Percentiles rank a stretch among this genome's conserved stretches.
These are phyloP conservation scores for Exophiala phaeomuriformis DNA, from an alignment of 2,329 filamentous ascomycete species.

Conservation along the genomic window DNA sequence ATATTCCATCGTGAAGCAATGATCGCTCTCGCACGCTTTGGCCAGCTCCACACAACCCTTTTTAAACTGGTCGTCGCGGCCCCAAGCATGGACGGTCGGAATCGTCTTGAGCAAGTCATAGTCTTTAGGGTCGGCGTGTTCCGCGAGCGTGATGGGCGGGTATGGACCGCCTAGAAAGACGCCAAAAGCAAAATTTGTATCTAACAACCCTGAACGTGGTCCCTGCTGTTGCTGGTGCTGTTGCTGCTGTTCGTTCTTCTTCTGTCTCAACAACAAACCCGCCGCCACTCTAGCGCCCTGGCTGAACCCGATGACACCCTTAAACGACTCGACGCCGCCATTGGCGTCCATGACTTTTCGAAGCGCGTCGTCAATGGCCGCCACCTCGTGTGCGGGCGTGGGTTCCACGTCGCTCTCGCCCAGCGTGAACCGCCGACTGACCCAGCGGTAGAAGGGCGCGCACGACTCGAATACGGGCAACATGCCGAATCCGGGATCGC, in stretches of 20 bases:
- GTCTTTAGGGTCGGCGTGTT: constrained; percentile 11
- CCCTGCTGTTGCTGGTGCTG: background rate
- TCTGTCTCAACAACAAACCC: constrained; percentile 28
- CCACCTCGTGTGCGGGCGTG: constrained; percentile 21
- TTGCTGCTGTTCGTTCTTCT: constrained; percentile 14
- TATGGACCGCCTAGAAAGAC: constrained; percentile 27
- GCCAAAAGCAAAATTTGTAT: constrained; percentile 23
- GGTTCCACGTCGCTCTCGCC: constrained; percentile 18
- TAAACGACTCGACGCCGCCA: constrained; percentile 26
- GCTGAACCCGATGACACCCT: constrained; percentile 33
- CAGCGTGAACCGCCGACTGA: constrained; percentile 24
- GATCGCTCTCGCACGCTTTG: constrained; percentile 22
- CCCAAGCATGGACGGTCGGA: constrained; percentile 28
- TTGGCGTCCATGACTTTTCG: constrained; percentile 23
- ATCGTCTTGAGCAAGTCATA: constrained; percentile 20
- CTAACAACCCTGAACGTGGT: constrained; percentile 5
- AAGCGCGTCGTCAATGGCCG: constrained; percentile 18
- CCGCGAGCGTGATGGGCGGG: constrained; percentile 23
- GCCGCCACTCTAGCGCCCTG: constrained; percentile 31
- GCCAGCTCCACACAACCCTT: constrained; percentile 21
- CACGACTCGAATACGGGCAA: constrained; percentile 33
- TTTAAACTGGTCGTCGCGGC: constrained; percentile 25
- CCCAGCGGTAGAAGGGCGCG: constrained; percentile 34
- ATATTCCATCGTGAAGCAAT: constrained; percentile 26
- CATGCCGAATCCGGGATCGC: constrained; percentile 33